phyloP scores from a whole-genome alignment of 257 asterid genomes.

The Gentiana straminea region DNA sequence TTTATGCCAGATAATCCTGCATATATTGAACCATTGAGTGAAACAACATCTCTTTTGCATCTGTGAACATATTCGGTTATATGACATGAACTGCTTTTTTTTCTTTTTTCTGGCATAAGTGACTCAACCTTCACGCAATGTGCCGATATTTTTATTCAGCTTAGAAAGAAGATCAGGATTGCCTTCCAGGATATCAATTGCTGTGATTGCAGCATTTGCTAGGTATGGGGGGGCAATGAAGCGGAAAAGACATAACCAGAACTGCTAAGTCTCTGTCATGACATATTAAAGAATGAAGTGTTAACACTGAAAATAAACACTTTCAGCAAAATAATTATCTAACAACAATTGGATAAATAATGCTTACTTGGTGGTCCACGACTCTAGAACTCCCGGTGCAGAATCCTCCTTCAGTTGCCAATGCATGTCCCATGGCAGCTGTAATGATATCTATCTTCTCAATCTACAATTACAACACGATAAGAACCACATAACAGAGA shows the following conservation, averaged over 20 bases:
- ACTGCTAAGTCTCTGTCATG: slow-evolving; percentile 86
- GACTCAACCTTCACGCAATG: slow-evolving; percentile 40
- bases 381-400: slow-evolving; percentile 94
- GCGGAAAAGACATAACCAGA: slow-evolving; percentile 95
- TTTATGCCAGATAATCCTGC: slow-evolving; percentile 50
- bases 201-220: slow-evolving; percentile 89
- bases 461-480: slow-evolving; percentile 31
- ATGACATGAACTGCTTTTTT: neutral
- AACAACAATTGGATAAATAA: slow-evolving; percentile 10
- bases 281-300: neutral
- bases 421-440: slow-evolving; percentile 94
- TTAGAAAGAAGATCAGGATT: slow-evolving; percentile 56
- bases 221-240: slow-evolving; percentile 82
- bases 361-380: slow-evolving; percentile 80
- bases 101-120: neutral
- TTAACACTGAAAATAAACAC: neutral
- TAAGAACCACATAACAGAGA: slow-evolving; percentile 2
- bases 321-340: neutral
- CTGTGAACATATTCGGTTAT: neutral
- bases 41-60: neutral
- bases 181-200: slow-evolving; percentile 67
- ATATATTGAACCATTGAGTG: slow-evolving; percentile 1
- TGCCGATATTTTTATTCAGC: slow-evolving; percentile 42
- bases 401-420: slow-evolving; percentile 98
- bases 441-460: slow-evolving; percentile 84